Evolutionary conservation across 78 protist species (phyloP).

Genomic region (Planoprotostelium fungivorum): DNA sequence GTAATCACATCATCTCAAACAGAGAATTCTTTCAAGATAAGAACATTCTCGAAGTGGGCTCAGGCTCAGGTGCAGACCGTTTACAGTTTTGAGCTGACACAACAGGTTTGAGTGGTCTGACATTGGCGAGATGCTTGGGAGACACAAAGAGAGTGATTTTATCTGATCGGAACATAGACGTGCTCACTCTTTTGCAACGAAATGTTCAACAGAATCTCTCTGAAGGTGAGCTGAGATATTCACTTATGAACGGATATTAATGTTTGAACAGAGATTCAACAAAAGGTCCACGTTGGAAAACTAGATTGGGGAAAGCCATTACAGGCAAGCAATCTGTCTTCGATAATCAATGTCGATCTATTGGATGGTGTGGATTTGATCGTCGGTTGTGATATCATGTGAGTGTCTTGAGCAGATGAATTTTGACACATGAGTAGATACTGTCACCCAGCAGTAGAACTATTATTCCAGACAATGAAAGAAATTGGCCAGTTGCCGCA

Average conservation of each 20-base stretch:
- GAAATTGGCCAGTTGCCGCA: not conserved
- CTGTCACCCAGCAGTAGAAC: not conserved
- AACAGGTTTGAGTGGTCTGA: not conserved
- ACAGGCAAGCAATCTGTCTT: not conserved
- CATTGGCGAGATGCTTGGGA: not conserved
- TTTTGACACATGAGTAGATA: not conserved
- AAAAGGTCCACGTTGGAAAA: not conserved
- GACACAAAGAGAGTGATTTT: not conserved
- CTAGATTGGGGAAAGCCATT: not conserved
- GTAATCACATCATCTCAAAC: not conserved
- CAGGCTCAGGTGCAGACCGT: not conserved
- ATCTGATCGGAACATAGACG: not conserved
- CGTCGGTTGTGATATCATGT: not conserved
- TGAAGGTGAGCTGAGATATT: not conserved
- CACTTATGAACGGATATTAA: not conserved
- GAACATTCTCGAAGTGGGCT: not conserved
- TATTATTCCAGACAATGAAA: not conserved
- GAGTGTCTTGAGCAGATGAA: not conserved
- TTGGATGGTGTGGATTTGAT: not conserved
- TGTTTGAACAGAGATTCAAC: not conserved
- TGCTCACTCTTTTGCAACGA: not conserved
- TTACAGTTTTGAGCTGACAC: not conserved
- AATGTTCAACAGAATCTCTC: not conserved
- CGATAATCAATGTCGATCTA: not conserved
- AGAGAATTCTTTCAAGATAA: not conserved